Conservation (phyloP, 805 yeast genomes). For the Saccharomycopsis oosterbeekiorum region DNA sequence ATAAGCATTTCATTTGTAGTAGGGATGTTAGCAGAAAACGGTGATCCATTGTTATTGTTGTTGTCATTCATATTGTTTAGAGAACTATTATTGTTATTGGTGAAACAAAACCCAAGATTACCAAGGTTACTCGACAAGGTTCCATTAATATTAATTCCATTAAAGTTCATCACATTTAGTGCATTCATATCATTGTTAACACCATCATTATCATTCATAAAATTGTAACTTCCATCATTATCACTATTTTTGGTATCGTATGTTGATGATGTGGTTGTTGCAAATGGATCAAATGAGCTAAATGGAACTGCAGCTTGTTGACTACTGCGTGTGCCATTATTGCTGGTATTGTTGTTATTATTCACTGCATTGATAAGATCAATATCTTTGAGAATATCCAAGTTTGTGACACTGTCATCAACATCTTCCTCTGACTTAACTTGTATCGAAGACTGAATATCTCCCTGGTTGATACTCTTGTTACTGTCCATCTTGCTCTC, state of each 20-base stretch:
- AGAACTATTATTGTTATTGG: neutral
- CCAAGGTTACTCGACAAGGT: constrained; percentile 4
- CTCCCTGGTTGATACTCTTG: neutral
- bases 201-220: neutral
- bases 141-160: neutral
- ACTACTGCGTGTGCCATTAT: neutral
- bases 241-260: neutral
- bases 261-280: neutral
- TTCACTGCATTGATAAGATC: neutral
- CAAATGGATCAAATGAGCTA: neutral
- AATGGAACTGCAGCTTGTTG: neutral
- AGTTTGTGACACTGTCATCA: neutral
- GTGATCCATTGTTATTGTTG: neutral
- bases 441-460: neutral
- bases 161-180: neutral
- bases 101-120: constrained; percentile 1
- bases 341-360: neutral
- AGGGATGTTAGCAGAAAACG: neutral
- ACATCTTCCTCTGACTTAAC: neutral
- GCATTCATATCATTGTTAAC: neutral
- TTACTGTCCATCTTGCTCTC: neutral
- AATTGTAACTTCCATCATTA: neutral
- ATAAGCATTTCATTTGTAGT: neutral
- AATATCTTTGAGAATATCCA: neutral
- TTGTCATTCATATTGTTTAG: neutral